A percentile compares a stretch with the other conserved stretches of the same genome.
Evolutionary conservation across 495 filamentous ascomycete species (phyloP).

Genomic region (Trichoderma parareesei): DNA sequence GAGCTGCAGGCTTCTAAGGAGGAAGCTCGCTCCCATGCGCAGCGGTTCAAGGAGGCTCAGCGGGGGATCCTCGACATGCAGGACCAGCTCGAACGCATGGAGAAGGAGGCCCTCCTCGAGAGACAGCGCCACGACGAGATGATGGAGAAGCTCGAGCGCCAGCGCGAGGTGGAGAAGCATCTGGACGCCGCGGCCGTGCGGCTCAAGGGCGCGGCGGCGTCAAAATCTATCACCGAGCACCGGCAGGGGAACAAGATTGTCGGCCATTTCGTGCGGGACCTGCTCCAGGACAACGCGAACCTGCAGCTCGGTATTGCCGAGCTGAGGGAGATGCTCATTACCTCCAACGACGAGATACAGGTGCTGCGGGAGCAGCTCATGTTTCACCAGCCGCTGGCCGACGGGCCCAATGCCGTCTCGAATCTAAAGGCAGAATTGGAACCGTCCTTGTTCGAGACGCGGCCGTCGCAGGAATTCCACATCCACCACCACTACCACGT

Average conservation of each 20-base stretch:
- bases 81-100: constrained; percentile 83
- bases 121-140: constrained; percentile 74
- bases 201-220: constrained; percentile 68
- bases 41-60: constrained; percentile 79
- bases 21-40: constrained; percentile 64
- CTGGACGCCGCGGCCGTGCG: constrained; percentile 67
- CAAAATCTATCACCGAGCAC: constrained; percentile 48
- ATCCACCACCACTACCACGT: constrained; percentile 91
- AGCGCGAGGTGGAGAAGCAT: constrained; percentile 64
- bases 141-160: constrained; percentile 69
- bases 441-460: constrained; percentile 23
- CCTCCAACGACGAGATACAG: constrained; percentile 91
- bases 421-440: constrained; percentile 65
- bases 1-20: constrained; percentile 56
- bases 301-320: constrained; percentile 85
- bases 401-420: constrained; percentile 31
- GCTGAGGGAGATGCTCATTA: constrained; percentile 81
- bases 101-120: constrained; percentile 76
- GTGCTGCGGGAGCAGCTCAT: constrained; percentile 75
- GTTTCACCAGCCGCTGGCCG: constrained; percentile 60
- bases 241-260: constrained; percentile 55
- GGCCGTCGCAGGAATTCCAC: constrained; percentile 66
- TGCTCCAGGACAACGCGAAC: constrained; percentile 90
- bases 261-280: constrained; percentile 89
- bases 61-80: constrained; percentile 61